Base-by-base conservation (phyloP, 2,329 filamentous ascomycete genomes). In the Volutella citrinella region DNA sequence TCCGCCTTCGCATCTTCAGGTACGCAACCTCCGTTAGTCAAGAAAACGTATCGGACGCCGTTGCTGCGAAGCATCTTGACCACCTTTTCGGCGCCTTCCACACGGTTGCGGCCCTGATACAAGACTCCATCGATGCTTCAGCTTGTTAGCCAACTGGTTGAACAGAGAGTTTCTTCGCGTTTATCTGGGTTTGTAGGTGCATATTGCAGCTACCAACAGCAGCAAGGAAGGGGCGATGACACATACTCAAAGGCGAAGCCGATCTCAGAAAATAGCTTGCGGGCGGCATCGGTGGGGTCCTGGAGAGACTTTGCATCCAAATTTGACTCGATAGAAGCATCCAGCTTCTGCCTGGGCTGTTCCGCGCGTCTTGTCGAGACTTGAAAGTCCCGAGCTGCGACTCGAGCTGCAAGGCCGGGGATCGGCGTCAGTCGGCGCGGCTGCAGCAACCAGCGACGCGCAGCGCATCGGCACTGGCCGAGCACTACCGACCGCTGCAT, bases 21-120 rank as follows among this genome's bases (percentile, higher is more conserved):
- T 55, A 84, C 88, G 38, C 93, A 93, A 25, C 93, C 93, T 49
- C 93, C 93, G 63, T 98, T 98, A 39, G 93, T 98, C 43, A 98
- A 73, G 20, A 98, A 78, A 52, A 98, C 91, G 65, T 95, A 97
- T 10, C 90, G 90, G 27, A 96, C 87, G 28, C 77, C 72, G 54
- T 89, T 74, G 28, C 74, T 65, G 49, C 89, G 80, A 14, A 97
- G 80, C 52, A 80, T 83, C 19, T 70, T 67, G 14, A 98, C 74
- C 11, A 89, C 76, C 53, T 86, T 74, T 2, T 78, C 70, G 3
- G 93, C 91, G 19, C 86, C 84, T 3, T 87, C 84, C 28, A 97
- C 81, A 4, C 87, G 81, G 43, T 82, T 78, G 5, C 84, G 79
- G 40, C 85, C 84, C 54, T 90, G 87, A 19, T 97, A 74, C 14